Conservation (phyloP, 345 rosid species). For the Salix purpurea region DNA sequence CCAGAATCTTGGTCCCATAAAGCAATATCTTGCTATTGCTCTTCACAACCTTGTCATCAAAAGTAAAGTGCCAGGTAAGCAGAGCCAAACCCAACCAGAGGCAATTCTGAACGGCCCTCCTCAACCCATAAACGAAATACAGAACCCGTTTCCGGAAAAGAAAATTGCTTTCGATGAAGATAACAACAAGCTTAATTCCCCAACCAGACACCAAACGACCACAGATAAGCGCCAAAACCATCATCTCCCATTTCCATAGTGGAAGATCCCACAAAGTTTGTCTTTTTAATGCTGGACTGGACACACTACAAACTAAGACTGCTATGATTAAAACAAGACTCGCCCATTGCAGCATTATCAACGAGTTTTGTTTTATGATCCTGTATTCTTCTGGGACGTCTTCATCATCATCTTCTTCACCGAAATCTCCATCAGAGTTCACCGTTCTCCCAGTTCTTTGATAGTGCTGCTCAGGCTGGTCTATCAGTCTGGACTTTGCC, state of each 20-base stretch:
- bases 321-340: conserved; percentile 28
- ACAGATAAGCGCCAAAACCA: conserved; percentile 38
- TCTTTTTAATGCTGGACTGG: conserved; percentile 21
- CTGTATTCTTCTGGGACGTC: conserved; percentile 34
- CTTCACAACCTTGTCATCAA: conserved; percentile 26
- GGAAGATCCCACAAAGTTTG: conserved; percentile 43
- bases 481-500: conserved; percentile 44
- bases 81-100: conserved; percentile 40
- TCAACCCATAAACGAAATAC: conserved; percentile 52
- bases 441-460: not conserved
- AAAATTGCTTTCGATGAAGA: conserved; percentile 35
- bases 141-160: conserved; percentile 41
- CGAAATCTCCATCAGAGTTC: conserved; percentile 4
- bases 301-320: conserved; percentile 31
- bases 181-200: conserved; percentile 34
- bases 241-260: conserved; percentile 47
- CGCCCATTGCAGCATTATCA: conserved; percentile 27
- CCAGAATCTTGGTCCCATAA: conserved; percentile 35
- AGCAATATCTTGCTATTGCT: conserved; percentile 33
- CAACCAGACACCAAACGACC: conserved; percentile 44
- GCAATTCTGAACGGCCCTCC: conserved; percentile 37
- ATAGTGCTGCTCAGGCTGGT: conserved; percentile 31
- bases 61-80: conserved; percentile 35
- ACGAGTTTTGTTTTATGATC: conserved; percentile 8
- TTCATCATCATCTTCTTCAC: conserved; percentile 23